Evolutionary conservation across 2,329 filamentous ascomycete genomes (phyloP), one percentile per base, ranked within the genome.

Genomic region (Paraconiothyrium sp.): DNA sequence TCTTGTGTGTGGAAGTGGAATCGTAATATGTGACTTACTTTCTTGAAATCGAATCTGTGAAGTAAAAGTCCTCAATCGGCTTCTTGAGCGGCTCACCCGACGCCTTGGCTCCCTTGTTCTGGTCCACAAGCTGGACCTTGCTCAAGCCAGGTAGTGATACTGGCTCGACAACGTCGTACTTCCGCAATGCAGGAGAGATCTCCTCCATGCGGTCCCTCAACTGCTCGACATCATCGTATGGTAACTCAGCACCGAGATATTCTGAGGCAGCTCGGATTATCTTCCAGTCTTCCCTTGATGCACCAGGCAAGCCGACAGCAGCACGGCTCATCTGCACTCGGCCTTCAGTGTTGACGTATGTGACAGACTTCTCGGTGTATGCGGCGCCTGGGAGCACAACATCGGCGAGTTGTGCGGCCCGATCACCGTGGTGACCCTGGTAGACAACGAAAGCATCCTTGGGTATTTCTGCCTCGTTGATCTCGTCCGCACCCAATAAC

Each of bases 281-380:
- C 88, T 98, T 99, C 95, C 95, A 99, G 83, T 99, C 95, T 66
- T 95, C 94, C 76, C 95, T 89, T 59, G 94, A 89, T 57, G 93
- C 95, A 62, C 95, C 95, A 27, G 93, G 92, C 67, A 97, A 85
- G 49, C 91, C 92, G 41, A 93, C 96, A 34, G 95, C 95, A 51
- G 92, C 90, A 68, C 95, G 92, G 57, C 92, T 95, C 84, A 97
- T 91, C 83, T 99, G 95, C 24, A 95, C 93, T 72, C 95, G 92
- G 59, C 95, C 95, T 81, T 99, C 95, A 0, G 95, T 98, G 88
- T 98, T 99, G 82, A 99, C 88, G 76, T 97, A 99, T 48, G 95
- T 99, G 62, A 89, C 94, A 27, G 91, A 89, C 85, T 98, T 99
- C 84, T 99, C 95, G 27, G 94, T 98, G 84, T 97, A 99, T 13